A percentile compares a stretch with the other conserved stretches of the same genome.
Evolutionary conservation across 768 basidiomycete genomes (phyloP).

Genomic region (Cyathus striatus): DNA sequence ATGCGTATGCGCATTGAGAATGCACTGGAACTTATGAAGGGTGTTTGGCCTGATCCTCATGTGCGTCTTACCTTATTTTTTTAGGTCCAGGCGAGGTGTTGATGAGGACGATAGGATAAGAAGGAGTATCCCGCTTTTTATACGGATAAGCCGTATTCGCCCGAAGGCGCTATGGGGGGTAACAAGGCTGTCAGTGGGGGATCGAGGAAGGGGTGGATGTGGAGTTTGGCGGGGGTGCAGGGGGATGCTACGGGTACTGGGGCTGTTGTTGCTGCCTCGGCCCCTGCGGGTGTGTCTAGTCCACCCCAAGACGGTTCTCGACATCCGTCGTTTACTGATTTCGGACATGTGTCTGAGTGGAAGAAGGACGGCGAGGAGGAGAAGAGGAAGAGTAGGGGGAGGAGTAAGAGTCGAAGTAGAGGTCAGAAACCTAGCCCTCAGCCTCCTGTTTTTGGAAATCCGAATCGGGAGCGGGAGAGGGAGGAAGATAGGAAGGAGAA

Average conservation of each 20-base stretch:
- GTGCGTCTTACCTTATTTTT: too few species aligned
- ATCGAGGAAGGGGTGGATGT: constrained; percentile 2
- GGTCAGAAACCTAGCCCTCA: not conserved
- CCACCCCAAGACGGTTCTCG: not conserved
- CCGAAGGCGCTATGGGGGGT: constrained; percentile 13
- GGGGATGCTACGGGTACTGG: too few species aligned
- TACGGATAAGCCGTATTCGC: constrained; percentile 1
- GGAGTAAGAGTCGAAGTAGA: constrained; percentile 3
- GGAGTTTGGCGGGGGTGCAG: constrained; percentile 4
- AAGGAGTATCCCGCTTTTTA: not conserved
- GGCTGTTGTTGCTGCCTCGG: too few species aligned
- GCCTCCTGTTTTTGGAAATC: not conserved
- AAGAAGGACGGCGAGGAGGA: not conserved
- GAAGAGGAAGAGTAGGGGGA: not conserved
- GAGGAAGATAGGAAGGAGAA: constrained; percentile 2
- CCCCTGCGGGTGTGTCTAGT: too few species aligned
- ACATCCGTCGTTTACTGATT: not conserved
- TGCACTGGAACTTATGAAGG: constrained; percentile 35
- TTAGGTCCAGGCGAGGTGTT: not conserved
- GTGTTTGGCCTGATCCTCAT: constrained; percentile 13
- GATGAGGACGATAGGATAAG: not conserved
- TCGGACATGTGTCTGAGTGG: not conserved
- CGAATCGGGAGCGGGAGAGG: constrained; percentile 2
- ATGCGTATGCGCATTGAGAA: constrained; percentile 49
- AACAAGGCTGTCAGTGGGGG: constrained; percentile 8